Evolutionary conservation across 2,329 filamentous ascomycete species (phyloP).

Genomic region (Ophiostoma tasmaniense): DNA sequence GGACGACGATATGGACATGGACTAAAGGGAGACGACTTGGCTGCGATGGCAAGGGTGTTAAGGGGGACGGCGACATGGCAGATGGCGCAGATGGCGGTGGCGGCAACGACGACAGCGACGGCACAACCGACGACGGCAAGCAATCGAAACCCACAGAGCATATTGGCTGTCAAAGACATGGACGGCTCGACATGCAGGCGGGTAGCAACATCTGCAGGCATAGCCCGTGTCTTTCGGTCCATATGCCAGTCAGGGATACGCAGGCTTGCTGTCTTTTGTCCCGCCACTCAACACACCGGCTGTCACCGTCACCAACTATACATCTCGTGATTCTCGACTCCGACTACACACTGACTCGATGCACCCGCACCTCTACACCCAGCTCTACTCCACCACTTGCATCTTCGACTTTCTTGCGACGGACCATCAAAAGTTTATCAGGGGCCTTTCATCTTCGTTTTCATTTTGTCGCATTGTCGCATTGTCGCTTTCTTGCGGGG

Average conservation of each 20-base stretch:
- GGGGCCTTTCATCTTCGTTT: constrained; percentile 4
- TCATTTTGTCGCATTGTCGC: constrained; percentile 1
- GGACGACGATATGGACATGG: constrained; percentile 18
- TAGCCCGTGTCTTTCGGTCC: background rate
- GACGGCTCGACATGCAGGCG: background rate
- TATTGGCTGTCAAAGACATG: background rate
- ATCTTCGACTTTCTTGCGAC: constrained; percentile 7
- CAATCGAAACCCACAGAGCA: background rate
- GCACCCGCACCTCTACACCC: background rate
- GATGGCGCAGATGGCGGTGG: background rate
- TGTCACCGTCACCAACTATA: background rate
- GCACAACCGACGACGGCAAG: background rate
- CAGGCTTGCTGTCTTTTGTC: background rate
- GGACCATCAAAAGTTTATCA: constrained; percentile 6
- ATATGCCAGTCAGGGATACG: background rate
- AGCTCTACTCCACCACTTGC: background rate
- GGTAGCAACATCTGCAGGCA: background rate
- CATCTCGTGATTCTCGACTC: too few relatives aligned
- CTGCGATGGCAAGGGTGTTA: background rate
- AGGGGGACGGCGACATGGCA: background rate
- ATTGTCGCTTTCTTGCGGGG: constrained; percentile 5
- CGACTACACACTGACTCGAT: background rate
- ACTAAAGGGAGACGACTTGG: constrained; percentile 4
- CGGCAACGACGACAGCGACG: background rate
- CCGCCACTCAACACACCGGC: background rate